Base-by-base conservation (phyloP, 345 rosid genomes). In the Microcos paniculata region DNA sequence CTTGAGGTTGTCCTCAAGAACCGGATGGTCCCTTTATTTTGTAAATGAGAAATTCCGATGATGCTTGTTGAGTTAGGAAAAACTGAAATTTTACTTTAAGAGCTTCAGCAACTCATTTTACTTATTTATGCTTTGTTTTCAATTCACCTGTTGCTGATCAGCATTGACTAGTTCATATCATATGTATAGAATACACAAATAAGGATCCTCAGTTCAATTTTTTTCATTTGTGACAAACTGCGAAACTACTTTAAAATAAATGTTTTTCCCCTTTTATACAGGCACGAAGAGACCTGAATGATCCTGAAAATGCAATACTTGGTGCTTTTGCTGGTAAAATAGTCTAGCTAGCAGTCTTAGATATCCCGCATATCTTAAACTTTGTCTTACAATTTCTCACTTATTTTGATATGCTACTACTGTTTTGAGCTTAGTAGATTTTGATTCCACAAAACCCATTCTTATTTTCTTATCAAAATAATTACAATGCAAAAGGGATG, bases 271-370 rank as follows among this genome's bases (percentile, higher is more conserved):
- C 53, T 58, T 43, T 24, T 69, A 9, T 52, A 76, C 88, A 95
- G 99, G 97, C 98, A 38, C 78, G 35, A 58, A 86, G 97, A 89
- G 97, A 90, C 75, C 81, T 91, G 70, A 93, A 85, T 77, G 94
- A 88, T 78, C 84, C 96, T 24, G 99, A 95, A 78, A 93, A 89
- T 67, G 96, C 99, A 59, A 74, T 86, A 21, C 65, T 93, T 57
- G 99, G 98, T 76, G 99, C 99, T 62, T 90, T 95, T 83, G 94
- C 97, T 16, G 94, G 94, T 90, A 85, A 84, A 3, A 35, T 53
- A 64, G 23, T 61, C 8, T 31, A 23, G 9, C 16, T 3, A 15
- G 49, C 35, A 55, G 58, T 57, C 26, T 43, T 33, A 72, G 62
- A 35, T 35, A 21, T 71, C 49, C 9, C 33, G 53, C 6, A 33